Evolutionary conservation across 2,329 filamentous ascomycete genomes (phyloP).

Genomic region (Talaromyces sp.): DNA sequence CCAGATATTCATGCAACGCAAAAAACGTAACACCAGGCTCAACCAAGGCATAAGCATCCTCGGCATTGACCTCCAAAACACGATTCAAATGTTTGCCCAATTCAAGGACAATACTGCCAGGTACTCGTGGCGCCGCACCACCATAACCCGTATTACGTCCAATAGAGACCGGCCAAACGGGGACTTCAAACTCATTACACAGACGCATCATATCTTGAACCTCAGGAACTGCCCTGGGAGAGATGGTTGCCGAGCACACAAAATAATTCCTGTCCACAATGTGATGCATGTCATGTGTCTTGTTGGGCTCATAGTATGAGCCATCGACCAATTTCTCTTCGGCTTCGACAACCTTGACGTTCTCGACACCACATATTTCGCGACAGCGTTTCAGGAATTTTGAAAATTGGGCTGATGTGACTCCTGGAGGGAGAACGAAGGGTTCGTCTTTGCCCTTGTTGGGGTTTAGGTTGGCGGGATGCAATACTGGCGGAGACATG

Average conservation of each 20-base stretch:
- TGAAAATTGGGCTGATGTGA: background rate
- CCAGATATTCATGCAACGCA: conserved; percentile 28
- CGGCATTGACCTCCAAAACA: conserved; percentile 38
- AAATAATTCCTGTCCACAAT: conserved; percentile 47
- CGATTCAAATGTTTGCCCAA: conserved; percentile 36
- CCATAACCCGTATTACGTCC: conserved; percentile 54
- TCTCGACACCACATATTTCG: conserved; percentile 22
- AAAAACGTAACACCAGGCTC: conserved; percentile 47
- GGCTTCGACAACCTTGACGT: conserved; percentile 27
- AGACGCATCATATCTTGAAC: conserved; percentile 22
- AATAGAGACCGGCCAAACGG: conserved; percentile 36
- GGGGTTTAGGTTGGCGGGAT: background rate
- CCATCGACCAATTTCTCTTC: conserved; percentile 21
- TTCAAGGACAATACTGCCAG: conserved; percentile 48
- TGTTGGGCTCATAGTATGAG: conserved; percentile 34
- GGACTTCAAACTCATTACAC: conserved; percentile 36
- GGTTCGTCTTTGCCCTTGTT: conserved; percentile 3
- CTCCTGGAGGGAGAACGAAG: background rate
- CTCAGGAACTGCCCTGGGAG: conserved; percentile 22
- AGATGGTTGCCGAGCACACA: conserved; percentile 45
- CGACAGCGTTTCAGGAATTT: conserved; percentile 37
- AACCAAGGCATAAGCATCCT: conserved; percentile 42
- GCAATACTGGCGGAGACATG: background rate
- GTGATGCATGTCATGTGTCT: conserved; percentile 43
- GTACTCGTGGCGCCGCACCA: conserved; percentile 48